phyloP scores from a whole-genome alignment of 2,329 filamentous ascomycete genomes.

The Colletotrichum gigasporum region DNA sequence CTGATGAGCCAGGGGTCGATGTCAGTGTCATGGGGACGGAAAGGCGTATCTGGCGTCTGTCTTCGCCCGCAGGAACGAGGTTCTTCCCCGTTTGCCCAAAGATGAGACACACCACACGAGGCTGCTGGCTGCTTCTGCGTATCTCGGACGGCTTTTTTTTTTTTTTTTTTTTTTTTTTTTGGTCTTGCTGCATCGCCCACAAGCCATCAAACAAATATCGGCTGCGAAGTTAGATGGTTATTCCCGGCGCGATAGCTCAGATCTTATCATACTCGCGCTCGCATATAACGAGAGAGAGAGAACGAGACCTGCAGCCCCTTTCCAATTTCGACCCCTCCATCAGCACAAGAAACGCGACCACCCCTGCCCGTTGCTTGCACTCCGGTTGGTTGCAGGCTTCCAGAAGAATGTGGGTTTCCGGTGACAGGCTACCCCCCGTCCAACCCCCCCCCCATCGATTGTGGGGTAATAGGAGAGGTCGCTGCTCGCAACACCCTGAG shows the following conservation, averaged over 20 bases:
- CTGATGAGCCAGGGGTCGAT: constrained; percentile 3
- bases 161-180: background rate
- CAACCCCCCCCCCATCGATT: background rate
- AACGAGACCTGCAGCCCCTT: constrained; percentile 13
- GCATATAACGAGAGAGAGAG: background rate
- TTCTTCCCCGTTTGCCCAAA: background rate
- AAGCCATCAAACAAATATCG: constrained; percentile 10
- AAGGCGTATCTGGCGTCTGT: background rate
- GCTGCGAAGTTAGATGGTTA: background rate
- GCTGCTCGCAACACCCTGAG: background rate
- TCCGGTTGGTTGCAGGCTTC: constrained; percentile 26
- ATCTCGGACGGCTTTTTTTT: background rate
- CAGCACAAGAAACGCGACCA: background rate
- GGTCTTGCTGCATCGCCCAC: background rate
- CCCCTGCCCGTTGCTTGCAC: background rate
- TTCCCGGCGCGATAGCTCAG: constrained; percentile 14
- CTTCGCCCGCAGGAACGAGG: background rate
- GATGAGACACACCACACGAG: background rate
- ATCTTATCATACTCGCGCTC: constrained; percentile 19
- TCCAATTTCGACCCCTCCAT: constrained; percentile 12
- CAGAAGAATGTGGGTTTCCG: constrained; percentile 24
- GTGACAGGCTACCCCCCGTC: background rate
- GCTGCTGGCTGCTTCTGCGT: background rate
- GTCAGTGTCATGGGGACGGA: background rate
- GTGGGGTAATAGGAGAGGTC: constrained; percentile 23